These are phyloP conservation scores for Fraxinus baroniana DNA, from an alignment of 305 asterid species.

Conservation along the genomic window DNA sequence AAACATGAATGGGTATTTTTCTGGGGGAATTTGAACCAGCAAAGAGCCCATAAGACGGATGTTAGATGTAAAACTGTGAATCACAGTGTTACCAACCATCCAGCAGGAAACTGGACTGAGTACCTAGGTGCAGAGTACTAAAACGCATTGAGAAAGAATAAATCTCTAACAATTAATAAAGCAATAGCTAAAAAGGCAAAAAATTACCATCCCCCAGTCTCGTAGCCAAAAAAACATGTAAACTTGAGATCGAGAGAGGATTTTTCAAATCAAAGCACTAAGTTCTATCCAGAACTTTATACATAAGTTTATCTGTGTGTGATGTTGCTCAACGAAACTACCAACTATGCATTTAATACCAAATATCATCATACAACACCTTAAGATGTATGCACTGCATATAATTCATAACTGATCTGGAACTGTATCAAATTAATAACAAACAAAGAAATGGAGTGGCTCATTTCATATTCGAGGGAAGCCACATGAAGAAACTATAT, in stretches of 20 bases:
- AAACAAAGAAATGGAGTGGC: background rate
- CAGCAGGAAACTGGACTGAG: background rate
- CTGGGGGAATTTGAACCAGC: background rate
- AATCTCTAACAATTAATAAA: background rate
- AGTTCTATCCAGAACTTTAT: background rate
- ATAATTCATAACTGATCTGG: background rate
- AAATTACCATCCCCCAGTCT: background rate
- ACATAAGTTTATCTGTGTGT: background rate
- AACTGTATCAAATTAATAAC: background rate
- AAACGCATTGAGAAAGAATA: background rate
- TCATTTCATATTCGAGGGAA: background rate
- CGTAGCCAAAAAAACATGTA: background rate
- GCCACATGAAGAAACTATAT: slow-evolving; percentile 7
- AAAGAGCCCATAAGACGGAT: background rate
- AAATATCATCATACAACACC: background rate
- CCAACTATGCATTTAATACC: background rate
- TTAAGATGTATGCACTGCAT: background rate
- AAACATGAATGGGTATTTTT: background rate
- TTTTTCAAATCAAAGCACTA: background rate
- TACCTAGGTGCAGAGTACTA: background rate
- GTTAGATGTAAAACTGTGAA: background rate
- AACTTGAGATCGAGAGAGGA: background rate
- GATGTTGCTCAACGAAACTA: background rate
- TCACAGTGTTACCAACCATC: background rate
- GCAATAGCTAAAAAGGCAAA: background rate